phyloP scores from a whole-genome alignment of 306 rosid species.

The Citrullus colocynthis region DNA sequence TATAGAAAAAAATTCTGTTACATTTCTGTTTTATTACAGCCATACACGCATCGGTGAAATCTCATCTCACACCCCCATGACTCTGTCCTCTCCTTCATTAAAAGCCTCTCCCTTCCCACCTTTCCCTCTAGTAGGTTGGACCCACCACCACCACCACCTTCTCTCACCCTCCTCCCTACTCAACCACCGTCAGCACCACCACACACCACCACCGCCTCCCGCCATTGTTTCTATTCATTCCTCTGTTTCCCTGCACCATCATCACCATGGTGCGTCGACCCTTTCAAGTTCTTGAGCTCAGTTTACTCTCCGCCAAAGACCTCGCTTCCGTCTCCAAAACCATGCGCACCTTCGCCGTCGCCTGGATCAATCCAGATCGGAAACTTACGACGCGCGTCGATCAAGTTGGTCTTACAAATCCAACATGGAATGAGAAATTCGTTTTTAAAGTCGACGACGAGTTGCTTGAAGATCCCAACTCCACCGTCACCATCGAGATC shows the following conservation, averaged over 20 bases:
- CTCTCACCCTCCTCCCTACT: neutral
- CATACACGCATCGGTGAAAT: neutral
- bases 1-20: neutral
- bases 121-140: neutral
- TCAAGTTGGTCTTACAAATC: constrained; percentile 34
- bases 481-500: constrained; percentile 47
- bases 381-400: constrained; percentile 43
- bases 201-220: neutral
- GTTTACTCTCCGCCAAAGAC: constrained; percentile 51
- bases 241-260: neutral
- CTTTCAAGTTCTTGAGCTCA: constrained; percentile 49
- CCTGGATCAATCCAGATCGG: constrained; percentile 49
- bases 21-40: neutral
- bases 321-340: constrained; percentile 31
- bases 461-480: constrained; percentile 21
- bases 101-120: neutral
- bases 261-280: constrained; percentile 8
- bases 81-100: neutral
- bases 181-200: neutral
- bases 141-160: neutral
- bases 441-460: constrained; percentile 47
- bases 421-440: constrained; percentile 76
- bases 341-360: constrained; percentile 49
- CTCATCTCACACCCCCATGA: neutral
- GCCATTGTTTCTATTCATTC: too few relatives aligned